A percentile compares a stretch with the other conserved stretches of the same genome.
Evolutionary conservation across 1,284 basidiomycete species (phyloP).

Genomic region (Apiotrichum gracile): DNA sequence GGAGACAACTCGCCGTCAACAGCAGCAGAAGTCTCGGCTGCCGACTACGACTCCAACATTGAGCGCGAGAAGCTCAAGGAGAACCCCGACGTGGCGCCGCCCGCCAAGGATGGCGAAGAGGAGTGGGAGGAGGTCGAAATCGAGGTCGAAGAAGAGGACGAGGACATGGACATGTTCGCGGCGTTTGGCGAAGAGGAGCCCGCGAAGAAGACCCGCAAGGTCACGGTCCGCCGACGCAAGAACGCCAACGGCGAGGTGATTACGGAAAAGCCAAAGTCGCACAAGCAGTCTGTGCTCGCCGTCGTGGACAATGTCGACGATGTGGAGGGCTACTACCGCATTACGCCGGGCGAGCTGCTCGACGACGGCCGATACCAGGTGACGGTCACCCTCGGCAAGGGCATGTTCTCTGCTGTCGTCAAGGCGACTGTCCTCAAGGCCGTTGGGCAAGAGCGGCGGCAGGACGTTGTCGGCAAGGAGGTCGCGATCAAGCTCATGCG

Average conservation of each 20-base stretch:
- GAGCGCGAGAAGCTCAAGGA: not conserved
- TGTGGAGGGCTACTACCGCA: constrained; percentile 89
- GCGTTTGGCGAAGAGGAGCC: constrained; percentile 55
- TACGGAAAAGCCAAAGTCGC: constrained; percentile 55
- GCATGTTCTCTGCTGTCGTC: constrained; percentile 98
- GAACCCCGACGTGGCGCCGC: too few species aligned
- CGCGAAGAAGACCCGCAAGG: constrained; percentile 53
- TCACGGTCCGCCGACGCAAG: constrained; percentile 51
- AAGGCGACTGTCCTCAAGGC: constrained; percentile 75
- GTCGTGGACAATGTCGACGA: constrained; percentile 53
- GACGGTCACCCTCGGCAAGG: constrained; percentile 87
- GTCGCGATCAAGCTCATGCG: constrained; percentile 98
- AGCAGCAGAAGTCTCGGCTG: constrained; percentile 57
- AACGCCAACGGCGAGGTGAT: constrained; percentile 60
- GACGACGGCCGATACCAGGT: constrained; percentile 91
- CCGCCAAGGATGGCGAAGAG: constrained; percentile 8
- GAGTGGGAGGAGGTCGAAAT: constrained; percentile 57
- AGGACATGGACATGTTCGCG: constrained; percentile 89
- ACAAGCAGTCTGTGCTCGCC: constrained; percentile 39
- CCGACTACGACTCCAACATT: constrained; percentile 65
- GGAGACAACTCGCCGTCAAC: constrained; percentile 12
- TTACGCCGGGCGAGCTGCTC: constrained; percentile 91
- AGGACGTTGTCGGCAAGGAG: constrained; percentile 57
- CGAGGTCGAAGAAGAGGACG: constrained; percentile 54
- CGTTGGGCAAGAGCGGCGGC: constrained; percentile 55